Evolutionary conservation across 257 asterid genomes (phyloP), one percentile per base, ranked within the genome.

Genomic region (Thymus quinquecostatus): DNA sequence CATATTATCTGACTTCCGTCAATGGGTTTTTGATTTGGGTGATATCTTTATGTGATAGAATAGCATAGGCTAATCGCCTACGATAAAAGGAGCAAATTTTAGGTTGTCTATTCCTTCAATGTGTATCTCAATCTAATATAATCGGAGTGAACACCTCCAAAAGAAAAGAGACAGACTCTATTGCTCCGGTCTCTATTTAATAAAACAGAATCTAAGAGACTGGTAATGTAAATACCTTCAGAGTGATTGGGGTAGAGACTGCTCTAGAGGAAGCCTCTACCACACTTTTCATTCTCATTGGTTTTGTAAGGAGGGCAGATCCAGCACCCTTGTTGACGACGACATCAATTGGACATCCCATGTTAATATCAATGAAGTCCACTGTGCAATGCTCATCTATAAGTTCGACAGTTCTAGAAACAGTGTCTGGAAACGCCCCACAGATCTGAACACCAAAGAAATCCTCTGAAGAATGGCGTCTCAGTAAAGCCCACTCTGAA

Each of bases 311-410:
- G 65, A 95, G 96, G 72, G 92, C 93, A 62, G 98, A 95, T 43
- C 99, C 99, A 72, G 91, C 98, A 77, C 99, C 98, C 83, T 89
- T 95, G 82, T 83, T 89, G 64, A 86, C 92, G 4, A 95, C 96
- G 48, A 95, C 75, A 81, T 95, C 99, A 34, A 95, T 95, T 29
- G 99, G 99, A 75, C 99, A 95, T 65, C 99, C 99, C 97, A 95
- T 95, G 73, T 95, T 95, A 59, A 95, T 85, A 82, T 95, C 99
- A 61, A 95, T 87, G 77, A 95, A 95, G 83, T 95, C 97, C 74
- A 92, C 94, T 3, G 91, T 79, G 74, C 99, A 95, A 49, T 95
- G 83, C 77, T 88, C 86, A 70, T 92, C 99, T 47, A 95, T 85
- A 64, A 95, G 99, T 79, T 95, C 99, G 69, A 92, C 96, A 43